phyloP scores from a whole-genome alignment of 176 grass and related monocot species.

The Paspalum notatum region DNA sequence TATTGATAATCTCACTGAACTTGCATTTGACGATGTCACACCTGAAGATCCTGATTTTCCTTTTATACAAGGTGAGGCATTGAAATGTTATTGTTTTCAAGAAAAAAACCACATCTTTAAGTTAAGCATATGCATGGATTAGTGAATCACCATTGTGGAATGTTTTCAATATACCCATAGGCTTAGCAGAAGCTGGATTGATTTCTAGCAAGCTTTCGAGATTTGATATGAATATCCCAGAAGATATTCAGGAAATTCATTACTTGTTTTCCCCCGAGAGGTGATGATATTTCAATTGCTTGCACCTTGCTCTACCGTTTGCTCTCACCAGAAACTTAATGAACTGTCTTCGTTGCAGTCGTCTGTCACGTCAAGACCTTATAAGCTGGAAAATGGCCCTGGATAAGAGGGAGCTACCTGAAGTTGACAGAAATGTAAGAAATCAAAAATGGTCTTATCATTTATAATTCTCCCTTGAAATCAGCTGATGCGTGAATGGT shows the following conservation, averaged over 20 bases:
- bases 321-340: neutral
- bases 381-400: conserved; percentile 94
- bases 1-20: conserved; percentile 87
- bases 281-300: conserved; percentile 43
- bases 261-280: conserved; percentile 76
- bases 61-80: conserved; percentile 82
- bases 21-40: conserved; percentile 92
- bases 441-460: conserved; percentile 37
- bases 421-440: conserved; percentile 85
- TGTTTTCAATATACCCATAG: conserved; percentile 47
- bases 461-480: conserved; percentile 11
- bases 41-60: conserved; percentile 89
- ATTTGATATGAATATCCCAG: conserved; percentile 46
- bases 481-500: neutral
- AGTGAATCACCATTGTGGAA: conserved; percentile 15
- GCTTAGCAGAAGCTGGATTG: conserved; percentile 91
- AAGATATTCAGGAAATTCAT: conserved; percentile 51
- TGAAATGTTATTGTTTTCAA: conserved; percentile 6
- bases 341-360: conserved; percentile 55
- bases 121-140: neutral
- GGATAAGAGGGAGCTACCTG: conserved; percentile 69
- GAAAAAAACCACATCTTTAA: conserved; percentile 22
- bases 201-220: conserved; percentile 89
- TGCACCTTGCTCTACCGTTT: neutral
- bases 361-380: conserved; percentile 89